These are phyloP conservation scores for Trichomonas gallinae DNA, from an alignment of 208 protist species.

Conservation along the genomic window DNA sequence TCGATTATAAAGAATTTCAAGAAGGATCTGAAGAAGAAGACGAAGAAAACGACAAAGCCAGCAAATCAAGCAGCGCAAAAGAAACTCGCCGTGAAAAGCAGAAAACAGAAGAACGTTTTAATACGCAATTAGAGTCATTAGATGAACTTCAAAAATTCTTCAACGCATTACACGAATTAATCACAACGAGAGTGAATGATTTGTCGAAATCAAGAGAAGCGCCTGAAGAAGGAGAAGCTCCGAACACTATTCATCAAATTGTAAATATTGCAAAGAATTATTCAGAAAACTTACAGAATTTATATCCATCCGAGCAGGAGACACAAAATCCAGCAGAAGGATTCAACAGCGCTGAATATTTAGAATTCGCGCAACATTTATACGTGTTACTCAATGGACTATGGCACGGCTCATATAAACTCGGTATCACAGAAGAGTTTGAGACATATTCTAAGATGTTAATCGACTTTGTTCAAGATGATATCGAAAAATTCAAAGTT, in stretches of 20 bases:
- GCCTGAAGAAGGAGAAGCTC: not conserved
- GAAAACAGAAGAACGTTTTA: not conserved
- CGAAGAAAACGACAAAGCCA: not conserved
- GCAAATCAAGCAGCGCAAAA: not conserved
- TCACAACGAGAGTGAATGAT: not conserved
- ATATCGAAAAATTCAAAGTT: not conserved
- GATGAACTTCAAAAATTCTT: not conserved
- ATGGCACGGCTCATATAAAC: not conserved
- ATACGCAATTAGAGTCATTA: not conserved
- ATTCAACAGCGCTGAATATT: not conserved
- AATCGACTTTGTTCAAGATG: not conserved
- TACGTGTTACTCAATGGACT: not conserved
- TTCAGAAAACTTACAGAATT: not conserved
- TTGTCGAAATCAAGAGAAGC: not conserved
- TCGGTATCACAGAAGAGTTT: not conserved
- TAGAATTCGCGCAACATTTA: not conserved
- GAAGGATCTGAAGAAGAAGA: not conserved
- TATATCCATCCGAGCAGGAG: not conserved
- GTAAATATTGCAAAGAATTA: not conserved
- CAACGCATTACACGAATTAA: not conserved
- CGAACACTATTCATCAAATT: not conserved
- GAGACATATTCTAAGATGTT: not conserved
- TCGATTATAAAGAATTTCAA: not conserved
- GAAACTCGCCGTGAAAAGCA: not conserved
- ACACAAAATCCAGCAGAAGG: not conserved